These are phyloP conservation scores for Suhomyces terraborum DNA, from an alignment of 1,139 yeast genomes.

Conservation along the genomic window DNA sequence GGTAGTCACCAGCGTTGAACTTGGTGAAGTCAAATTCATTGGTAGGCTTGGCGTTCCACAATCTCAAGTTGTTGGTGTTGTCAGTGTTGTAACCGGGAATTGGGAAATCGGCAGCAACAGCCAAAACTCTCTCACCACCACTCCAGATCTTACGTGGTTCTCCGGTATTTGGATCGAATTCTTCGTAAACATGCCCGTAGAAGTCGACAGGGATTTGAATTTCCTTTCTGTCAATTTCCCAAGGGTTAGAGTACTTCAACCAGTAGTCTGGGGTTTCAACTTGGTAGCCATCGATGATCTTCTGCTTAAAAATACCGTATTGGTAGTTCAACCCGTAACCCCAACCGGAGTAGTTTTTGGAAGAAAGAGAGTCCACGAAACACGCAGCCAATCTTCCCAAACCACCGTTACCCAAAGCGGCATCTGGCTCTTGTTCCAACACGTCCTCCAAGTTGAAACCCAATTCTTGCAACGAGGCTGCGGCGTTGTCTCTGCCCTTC, in stretches of 20 bases:
- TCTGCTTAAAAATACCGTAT: slow-evolving; percentile 91
- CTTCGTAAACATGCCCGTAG: slow-evolving; percentile 77
- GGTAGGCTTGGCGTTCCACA: slow-evolving; percentile 91
- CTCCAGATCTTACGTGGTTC: slow-evolving; percentile 67
- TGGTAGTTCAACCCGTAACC: slow-evolving; percentile 94
- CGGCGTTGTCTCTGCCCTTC: slow-evolving; percentile 52
- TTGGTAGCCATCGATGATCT: slow-evolving; percentile 88
- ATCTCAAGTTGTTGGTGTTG: slow-evolving; percentile 84
- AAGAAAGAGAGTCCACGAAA: slow-evolving; percentile 84
- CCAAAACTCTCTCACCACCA: slow-evolving; percentile 87
- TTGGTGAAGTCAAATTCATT: slow-evolving; percentile 89
- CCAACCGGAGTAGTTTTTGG: slow-evolving; percentile 92
- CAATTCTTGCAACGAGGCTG: slow-evolving; percentile 63
- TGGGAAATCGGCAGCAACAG: slow-evolving; percentile 92
- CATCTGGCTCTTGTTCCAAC: slow-evolving; percentile 85
- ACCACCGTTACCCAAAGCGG: slow-evolving; percentile 95
- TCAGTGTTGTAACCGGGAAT: slow-evolving; percentile 86
- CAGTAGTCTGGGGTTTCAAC: slow-evolving; percentile 94
- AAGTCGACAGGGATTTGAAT: slow-evolving; percentile 92
- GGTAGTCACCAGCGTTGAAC: slow-evolving; percentile 91
- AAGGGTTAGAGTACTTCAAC: slow-evolving; percentile 84
- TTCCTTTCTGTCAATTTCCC: slow-evolving; percentile 89
- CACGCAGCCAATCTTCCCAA: slow-evolving; percentile 94
- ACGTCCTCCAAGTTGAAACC: slow-evolving; percentile 91
- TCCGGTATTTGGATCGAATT: slow-evolving; percentile 53